These are phyloP conservation scores for Radiomyces spectabilis DNA, from an alignment of 192 early-diverging fungal species.

Conservation along the genomic window DNA sequence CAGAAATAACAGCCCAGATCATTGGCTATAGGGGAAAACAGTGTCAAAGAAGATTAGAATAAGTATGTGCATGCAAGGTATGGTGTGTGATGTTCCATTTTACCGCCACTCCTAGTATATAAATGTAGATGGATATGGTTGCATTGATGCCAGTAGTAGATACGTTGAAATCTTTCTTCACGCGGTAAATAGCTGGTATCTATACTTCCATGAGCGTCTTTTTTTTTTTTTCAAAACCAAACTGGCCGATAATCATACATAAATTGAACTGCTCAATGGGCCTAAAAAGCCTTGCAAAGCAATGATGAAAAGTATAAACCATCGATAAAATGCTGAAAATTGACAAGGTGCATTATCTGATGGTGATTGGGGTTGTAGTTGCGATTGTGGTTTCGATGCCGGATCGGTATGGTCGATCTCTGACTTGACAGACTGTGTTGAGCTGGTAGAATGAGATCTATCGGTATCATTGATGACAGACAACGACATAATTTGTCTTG, in stretches of 20 bases:
- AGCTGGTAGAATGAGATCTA: too few species aligned
- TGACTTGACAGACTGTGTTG: too few species aligned
- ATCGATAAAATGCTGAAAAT: too few species aligned
- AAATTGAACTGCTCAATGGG: constrained; percentile 25
- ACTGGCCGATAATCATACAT: constrained; percentile 6
- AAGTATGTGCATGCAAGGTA: too few species aligned
- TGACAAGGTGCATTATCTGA: too few species aligned
- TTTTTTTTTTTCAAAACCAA: neutral
- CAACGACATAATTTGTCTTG: too few species aligned
- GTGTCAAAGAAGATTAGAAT: neutral
- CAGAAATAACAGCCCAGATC: constrained; percentile 27
- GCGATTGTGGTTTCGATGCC: too few species aligned
- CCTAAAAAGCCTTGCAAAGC: constrained; percentile 28
- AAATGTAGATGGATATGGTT: constrained; percentile 23
- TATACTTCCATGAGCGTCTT: neutral
- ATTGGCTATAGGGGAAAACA: constrained; percentile 16
- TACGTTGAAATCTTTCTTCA: constrained; percentile 8
- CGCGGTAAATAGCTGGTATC: constrained; percentile 23
- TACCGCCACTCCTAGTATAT: constrained; percentile 21
- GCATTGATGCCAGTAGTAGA: constrained; percentile 18
- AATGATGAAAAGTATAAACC: constrained; percentile 20
- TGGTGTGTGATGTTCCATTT: neutral
- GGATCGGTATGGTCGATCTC: too few species aligned
- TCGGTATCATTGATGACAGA: too few species aligned
- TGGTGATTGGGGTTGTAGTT: too few species aligned